Evolutionary conservation across 306 rosid species (phyloP), one percentile per base, ranked within the genome.

Genomic region (Sophora flavescens): DNA sequence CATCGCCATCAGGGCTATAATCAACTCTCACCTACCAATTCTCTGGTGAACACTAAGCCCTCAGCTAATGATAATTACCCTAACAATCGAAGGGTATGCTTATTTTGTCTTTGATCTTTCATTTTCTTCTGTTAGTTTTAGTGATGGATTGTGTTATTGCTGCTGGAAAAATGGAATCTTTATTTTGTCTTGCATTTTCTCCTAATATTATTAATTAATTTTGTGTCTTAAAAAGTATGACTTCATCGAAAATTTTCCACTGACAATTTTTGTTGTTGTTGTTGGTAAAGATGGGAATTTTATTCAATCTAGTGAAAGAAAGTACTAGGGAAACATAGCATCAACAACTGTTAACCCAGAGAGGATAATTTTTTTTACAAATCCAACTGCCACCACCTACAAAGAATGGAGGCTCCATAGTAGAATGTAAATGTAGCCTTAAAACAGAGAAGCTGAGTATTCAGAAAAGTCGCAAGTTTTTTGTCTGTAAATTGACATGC

Each of bases 81-180:
- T 6, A 87, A 81, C 81, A 86, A 74, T 78, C 90, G 93, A 79
- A 87, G 96, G 97, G 98, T 94, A 91, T 52, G 44, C 63, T 81
- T 73, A 47, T 71, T 81, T 75, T 77, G 63, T 79, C 65, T 63
- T 73, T 76, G 86, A 87, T 85, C 84, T 62, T 76, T 14, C 62
- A 22, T 74, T 65, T 74, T 1, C 13, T 38, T 52, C 12, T 51
- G 47, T 12, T 33, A 1, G 9, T 68, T 33, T 67, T 68, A 71
- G 60, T 68, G 60, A n/a, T 68, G 56, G 60, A 26, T 44, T 63
- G 53, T 69, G 14, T 28, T 63, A 51, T 32, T 75, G 3, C 5
- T 68, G 57, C 39, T 56, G 41, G 13, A 28, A 47, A 14, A 63
- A 4, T 64, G 70, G 32, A 47, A 5, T 8, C 13, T 65, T 39